phyloP scores from a whole-genome alignment of 2,329 filamentous ascomycete species.

The Botrytis tulipae region DNA sequence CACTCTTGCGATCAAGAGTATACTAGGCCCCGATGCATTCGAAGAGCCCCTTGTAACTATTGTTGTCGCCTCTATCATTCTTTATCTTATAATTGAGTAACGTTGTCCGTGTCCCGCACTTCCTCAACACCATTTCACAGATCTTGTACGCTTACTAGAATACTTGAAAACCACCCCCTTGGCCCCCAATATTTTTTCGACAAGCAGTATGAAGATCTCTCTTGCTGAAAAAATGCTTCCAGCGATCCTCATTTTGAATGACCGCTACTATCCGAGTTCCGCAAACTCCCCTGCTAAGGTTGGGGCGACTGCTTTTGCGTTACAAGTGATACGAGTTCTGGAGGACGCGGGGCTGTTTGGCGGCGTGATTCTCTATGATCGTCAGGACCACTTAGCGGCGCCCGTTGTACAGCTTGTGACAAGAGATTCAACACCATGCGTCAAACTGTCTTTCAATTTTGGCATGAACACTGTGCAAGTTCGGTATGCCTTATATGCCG shows the following conservation, averaged over 20 bases:
- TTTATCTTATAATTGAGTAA: slow-evolving; percentile 15
- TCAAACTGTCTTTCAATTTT: slow-evolving; percentile 23
- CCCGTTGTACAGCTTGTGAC: slow-evolving; percentile 19
- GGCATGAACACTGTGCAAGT: slow-evolving; percentile 19
- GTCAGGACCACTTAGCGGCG: slow-evolving; percentile 18
- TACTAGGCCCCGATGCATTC: background rate
- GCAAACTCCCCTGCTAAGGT: slow-evolving; percentile 22
- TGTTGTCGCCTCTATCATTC: background rate
- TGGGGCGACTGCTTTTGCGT: slow-evolving; percentile 24
- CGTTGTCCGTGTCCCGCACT: slow-evolving; percentile 6
- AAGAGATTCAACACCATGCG: slow-evolving; percentile 20
- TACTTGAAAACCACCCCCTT: slow-evolving; percentile 16
- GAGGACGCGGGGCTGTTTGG: slow-evolving; percentile 22
- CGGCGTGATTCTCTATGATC: slow-evolving; percentile 24
- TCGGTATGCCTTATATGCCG: slow-evolving; percentile 22
- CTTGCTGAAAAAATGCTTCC: slow-evolving; percentile 22
- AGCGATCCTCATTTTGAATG: slow-evolving; percentile 24
- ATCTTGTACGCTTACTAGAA: slow-evolving; percentile 1
- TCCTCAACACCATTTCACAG: background rate
- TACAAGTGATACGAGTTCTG: slow-evolving; percentile 22
- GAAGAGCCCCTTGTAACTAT: background rate
- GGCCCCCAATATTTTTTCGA: slow-evolving; percentile 6
- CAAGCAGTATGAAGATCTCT: background rate
- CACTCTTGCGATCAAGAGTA: background rate
- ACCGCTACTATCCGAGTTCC: slow-evolving; percentile 23